phyloP scores from a whole-genome alignment of 768 basidiomycete species.

The Lentinus tigrinus region DNA sequence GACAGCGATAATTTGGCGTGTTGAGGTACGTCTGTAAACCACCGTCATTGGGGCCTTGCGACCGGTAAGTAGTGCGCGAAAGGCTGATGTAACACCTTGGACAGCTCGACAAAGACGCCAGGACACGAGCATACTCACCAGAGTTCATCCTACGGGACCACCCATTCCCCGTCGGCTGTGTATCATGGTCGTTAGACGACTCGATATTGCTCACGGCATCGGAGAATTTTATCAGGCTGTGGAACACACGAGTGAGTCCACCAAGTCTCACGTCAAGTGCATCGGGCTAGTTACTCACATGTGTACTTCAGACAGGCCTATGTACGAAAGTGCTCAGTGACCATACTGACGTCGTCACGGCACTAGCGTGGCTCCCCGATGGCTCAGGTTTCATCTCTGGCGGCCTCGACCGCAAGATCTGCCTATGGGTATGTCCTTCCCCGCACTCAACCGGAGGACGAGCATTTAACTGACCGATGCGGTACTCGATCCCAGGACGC shows the following conservation, averaged over 20 bases:
- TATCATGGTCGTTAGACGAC: slow-evolving; percentile 95
- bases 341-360: slow-evolving; percentile 82
- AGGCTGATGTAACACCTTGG: slow-evolving; percentile 12
- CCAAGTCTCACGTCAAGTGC: slow-evolving; percentile 7
- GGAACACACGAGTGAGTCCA: slow-evolving; percentile 78
- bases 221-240: slow-evolving; percentile 81
- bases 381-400: slow-evolving; percentile 88
- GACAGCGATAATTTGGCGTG: slow-evolving; percentile 85
- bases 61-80: slow-evolving; percentile 1
- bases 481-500: slow-evolving; percentile 50
- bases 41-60: slow-evolving; percentile 1
- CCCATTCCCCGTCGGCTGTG: slow-evolving; percentile 69
- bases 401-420: slow-evolving; percentile 80
- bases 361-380: slow-evolving; percentile 86
- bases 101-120: slow-evolving; percentile 47
- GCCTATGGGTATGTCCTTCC: slow-evolving; percentile 67
- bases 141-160: slow-evolving; percentile 73
- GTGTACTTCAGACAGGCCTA: slow-evolving; percentile 60
- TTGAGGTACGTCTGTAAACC: slow-evolving; percentile 56
- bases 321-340: slow-evolving; percentile 63
- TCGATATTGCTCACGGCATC: slow-evolving; percentile 78
- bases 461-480: slow-evolving; percentile 1
- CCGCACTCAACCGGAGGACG: slow-evolving; percentile 6
- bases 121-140: slow-evolving; percentile 57
- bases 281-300: slow-evolving; percentile 3